phyloP scores from a whole-genome alignment of 2,329 filamentous ascomycete genomes.

The Neobulgaria alba region DNA sequence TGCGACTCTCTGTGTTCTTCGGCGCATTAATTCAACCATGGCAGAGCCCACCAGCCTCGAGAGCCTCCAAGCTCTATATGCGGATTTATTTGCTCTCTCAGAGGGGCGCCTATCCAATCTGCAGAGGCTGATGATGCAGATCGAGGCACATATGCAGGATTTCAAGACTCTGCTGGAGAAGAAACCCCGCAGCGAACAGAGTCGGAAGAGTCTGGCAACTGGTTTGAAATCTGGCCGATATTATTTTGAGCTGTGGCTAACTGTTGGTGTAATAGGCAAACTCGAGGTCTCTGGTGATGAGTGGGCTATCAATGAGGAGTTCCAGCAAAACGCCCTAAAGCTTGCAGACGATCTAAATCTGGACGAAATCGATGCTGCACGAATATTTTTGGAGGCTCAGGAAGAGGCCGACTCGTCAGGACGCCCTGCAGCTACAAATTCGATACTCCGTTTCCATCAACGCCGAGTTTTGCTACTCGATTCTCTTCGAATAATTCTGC shows the following conservation, averaged over 20 bases:
- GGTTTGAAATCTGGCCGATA: constrained; percentile 39
- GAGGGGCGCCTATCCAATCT: constrained; percentile 62
- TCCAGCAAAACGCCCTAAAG: constrained; percentile 72
- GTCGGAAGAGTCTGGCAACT: constrained; percentile 60
- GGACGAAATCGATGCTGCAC: constrained; percentile 79
- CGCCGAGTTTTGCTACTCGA: constrained; percentile 76
- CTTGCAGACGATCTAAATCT: constrained; percentile 83
- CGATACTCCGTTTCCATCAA: constrained; percentile 82
- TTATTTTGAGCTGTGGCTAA: constrained; percentile 11
- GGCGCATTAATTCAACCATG: constrained; percentile 41
- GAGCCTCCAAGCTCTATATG: constrained; percentile 74
- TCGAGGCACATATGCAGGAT: constrained; percentile 58
- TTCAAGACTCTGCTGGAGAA: constrained; percentile 69
- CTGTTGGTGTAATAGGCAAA: constrained; percentile 48
- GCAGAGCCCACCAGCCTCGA: constrained; percentile 61
- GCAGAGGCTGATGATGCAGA: constrained; percentile 56
- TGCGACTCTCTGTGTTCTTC: constrained; percentile 10
- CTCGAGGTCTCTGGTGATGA: constrained; percentile 63
- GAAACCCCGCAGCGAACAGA: constrained; percentile 63
- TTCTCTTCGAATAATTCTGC: constrained; percentile 70
- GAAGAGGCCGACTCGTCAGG: constrained; percentile 61
- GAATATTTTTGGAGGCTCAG: constrained; percentile 65
- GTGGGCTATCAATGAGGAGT: constrained; percentile 77
- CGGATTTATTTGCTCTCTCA: constrained; percentile 70
- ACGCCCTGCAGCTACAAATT: constrained; percentile 65